phyloP scores from a whole-genome alignment of 2,329 filamentous ascomycete genomes.

The Decorospora gaudefroyi region DNA sequence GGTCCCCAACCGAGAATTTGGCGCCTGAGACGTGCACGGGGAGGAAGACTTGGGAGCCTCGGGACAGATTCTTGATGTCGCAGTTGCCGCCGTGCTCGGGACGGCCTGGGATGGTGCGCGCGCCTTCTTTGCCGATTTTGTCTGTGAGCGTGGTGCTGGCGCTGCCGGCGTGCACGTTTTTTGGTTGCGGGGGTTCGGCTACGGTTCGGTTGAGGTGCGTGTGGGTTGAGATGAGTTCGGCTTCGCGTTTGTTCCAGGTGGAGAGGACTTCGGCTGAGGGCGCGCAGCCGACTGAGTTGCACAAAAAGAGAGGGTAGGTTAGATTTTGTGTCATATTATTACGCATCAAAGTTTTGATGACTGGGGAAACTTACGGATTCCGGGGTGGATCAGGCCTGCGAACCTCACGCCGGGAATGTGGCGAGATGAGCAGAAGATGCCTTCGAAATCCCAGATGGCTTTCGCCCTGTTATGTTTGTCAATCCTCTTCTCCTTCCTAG shows the following conservation, averaged over 20 bases:
- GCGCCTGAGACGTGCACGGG: conserved; percentile 85
- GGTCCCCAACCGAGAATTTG: conserved; percentile 86
- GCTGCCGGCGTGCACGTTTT: conserved; percentile 73
- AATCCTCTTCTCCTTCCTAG: neutral
- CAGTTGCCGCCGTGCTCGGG: conserved; percentile 90
- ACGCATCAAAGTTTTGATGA: neutral
- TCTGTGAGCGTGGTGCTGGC: conserved; percentile 63
- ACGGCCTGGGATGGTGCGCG: conserved; percentile 79
- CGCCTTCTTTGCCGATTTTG: conserved; percentile 76
- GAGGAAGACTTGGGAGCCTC: conserved; percentile 81
- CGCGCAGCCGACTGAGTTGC: conserved; percentile 88
- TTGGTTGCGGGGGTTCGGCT: conserved; percentile 73
- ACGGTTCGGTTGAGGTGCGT: conserved; percentile 66
- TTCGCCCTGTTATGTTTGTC: conserved; percentile 59
- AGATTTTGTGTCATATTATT: neutral
- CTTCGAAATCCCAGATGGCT: conserved; percentile 78
- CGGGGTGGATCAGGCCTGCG: conserved; percentile 86
- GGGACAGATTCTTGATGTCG: conserved; percentile 84
- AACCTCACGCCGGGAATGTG: conserved; percentile 78
- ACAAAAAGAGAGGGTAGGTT: no score
- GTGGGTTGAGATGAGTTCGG: conserved; percentile 72
- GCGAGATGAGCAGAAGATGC: conserved; percentile 79
- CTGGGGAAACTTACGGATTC: conserved; percentile 59
- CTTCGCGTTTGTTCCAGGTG: conserved; percentile 84
- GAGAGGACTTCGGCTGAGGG: conserved; percentile 77